phyloP scores from a whole-genome alignment of 2,329 filamentous ascomycete genomes.

The Arthrobotrys conoides region DNA sequence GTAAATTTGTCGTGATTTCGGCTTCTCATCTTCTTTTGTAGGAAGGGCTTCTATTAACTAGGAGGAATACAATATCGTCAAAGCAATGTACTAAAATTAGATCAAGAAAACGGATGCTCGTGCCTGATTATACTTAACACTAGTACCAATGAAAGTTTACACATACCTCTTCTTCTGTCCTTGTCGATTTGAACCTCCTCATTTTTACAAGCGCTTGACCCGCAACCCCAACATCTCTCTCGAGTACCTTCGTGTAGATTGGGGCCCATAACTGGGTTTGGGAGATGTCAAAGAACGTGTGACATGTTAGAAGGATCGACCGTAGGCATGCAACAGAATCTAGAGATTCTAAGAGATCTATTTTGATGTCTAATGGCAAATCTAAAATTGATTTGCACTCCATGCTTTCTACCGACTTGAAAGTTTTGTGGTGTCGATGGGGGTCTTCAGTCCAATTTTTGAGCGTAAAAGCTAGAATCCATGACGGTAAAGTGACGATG shows the following conservation, averaged over 20 bases:
- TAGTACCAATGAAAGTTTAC: background rate
- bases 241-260: constrained; percentile 26
- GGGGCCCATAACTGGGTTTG: constrained; percentile 30
- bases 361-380: constrained; percentile 42
- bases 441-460: background rate
- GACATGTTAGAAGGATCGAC: constrained; percentile 35
- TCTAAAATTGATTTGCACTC: constrained; percentile 1
- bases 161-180: constrained; percentile 35
- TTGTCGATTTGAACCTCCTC: constrained; percentile 47
- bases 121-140: background rate
- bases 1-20: background rate
- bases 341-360: constrained; percentile 25
- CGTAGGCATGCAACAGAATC: constrained; percentile 22
- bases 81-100: background rate
- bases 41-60: constrained; percentile 37
- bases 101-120: background rate
- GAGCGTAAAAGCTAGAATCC: background rate
- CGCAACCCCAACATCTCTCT: constrained; percentile 24
- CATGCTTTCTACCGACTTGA: background rate
- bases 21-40: constrained; percentile 21
- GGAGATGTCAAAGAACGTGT: constrained; percentile 37
- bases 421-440: background rate
- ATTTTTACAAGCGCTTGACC: constrained; percentile 31
- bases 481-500: background rate
- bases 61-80: background rate